A percentile compares a stretch with the other conserved stretches of the same genome.
Conservation (phyloP, 2,329 filamentous ascomycete genomes). For the Sporothrix globosa region DNA sequence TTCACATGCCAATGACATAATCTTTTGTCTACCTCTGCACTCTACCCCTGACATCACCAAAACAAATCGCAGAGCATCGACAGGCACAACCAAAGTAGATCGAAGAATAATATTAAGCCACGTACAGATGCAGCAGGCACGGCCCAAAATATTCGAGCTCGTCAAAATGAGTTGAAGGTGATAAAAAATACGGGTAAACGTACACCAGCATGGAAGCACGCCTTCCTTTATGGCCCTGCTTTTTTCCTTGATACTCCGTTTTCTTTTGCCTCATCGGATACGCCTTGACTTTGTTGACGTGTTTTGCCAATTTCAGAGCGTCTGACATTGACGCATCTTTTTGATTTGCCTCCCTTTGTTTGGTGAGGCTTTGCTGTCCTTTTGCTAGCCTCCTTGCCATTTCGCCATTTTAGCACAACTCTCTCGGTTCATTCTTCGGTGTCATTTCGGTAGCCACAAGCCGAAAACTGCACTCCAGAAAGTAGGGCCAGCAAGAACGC, state of each 20-base stretch:
- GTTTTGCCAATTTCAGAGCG: too few species aligned
- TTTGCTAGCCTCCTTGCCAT: not conserved
- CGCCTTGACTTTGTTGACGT: not conserved
- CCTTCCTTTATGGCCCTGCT: not conserved
- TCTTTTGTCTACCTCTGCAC: not conserved
- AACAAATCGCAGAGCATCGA: not conserved
- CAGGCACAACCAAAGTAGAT: not conserved
- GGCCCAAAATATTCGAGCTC: not conserved
- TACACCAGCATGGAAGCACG: not conserved
- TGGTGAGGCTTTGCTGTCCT: not conserved
- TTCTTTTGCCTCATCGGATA: constrained; percentile 1
- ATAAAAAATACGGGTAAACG: not conserved
- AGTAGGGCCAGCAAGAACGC: not conserved
- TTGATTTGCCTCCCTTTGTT: not conserved
- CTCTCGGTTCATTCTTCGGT: constrained; percentile 25
- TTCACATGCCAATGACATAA: constrained; percentile 30
- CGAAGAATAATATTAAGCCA: not conserved
- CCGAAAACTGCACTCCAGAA: not conserved
- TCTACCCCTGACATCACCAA: constrained; percentile 16
- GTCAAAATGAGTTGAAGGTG: not conserved
- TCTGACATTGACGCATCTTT: not conserved
- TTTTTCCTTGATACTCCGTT: not conserved
- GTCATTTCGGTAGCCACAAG: constrained; percentile 29
- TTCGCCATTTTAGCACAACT: not conserved
- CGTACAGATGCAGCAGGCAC: not conserved